Evolutionary conservation across 2,329 filamentous ascomycete genomes (phyloP), one percentile per base, ranked within the genome.

Genomic region (Trichoderma sp.): DNA sequence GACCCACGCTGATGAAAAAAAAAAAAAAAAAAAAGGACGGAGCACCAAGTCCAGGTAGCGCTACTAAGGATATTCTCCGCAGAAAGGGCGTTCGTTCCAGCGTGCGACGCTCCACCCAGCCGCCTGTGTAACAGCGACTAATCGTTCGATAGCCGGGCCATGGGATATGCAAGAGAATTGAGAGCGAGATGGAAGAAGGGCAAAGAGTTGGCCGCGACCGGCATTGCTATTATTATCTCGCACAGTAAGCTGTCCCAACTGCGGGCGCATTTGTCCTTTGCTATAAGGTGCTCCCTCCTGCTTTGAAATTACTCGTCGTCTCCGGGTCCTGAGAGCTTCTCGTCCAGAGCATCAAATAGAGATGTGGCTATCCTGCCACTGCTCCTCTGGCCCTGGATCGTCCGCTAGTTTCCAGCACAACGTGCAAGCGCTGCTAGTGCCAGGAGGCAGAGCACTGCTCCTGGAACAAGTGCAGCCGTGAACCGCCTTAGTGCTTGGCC

Each of bases 1-100:
- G 73, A 74, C 72, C 74, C 73, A 76, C 70, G 71, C 72, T 72
- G 72, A 74, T 73, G 72, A 72, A 52, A 49, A 35, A 35, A 35
- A 35, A 31, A 31, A 69, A 72, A 52, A 49, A 35, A 35, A 35
- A 35, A 31, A 31, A 69, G 59, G 57, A 61, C 64, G 56, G 52
- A 56, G 24, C 62, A 43, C 40, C 61, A 66, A 70, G 60, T 57
- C 56, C 62, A 40, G 55, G 62, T 57, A 33, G 33, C 55, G 16
- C 35, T 67, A 49, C 35, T 29, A 21, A 37, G 56, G 63, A 67
- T 70, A 70, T 70, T 70, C 68, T 70, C 68, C 68, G 62, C 63
- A 70, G 58, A 31, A 70, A 47, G 29, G 59, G 49, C 66, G 58
- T 53, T 55, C 47, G 49, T 56, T 43, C 43, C 66, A 52, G 24